phyloP scores from a whole-genome alignment of 164 flowering plant genomes.

The Paratinospora sagittata region DNA sequence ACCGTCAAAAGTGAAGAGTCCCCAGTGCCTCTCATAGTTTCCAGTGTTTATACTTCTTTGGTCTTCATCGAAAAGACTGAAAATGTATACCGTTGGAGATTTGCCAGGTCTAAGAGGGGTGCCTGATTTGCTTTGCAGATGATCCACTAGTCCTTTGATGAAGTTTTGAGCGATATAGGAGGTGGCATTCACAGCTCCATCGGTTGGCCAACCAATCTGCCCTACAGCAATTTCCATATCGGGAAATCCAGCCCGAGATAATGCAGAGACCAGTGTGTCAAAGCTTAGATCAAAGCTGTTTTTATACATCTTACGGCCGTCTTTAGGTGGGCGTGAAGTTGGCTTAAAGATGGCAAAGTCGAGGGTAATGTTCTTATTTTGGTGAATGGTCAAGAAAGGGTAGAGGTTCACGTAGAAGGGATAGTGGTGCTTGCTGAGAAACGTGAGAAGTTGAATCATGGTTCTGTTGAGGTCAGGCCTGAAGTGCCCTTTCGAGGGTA shows the following conservation, averaged over 20 bases:
- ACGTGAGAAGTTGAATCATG: constrained; percentile 66
- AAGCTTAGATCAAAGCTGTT: constrained; percentile 63
- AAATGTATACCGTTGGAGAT: constrained; percentile 52
- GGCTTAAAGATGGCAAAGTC: constrained; percentile 55
- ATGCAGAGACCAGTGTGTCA: constrained; percentile 56
- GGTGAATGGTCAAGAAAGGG: constrained; percentile 55
- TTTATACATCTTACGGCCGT: constrained; percentile 49
- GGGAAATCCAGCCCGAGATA: constrained; percentile 53
- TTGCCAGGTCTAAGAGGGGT: constrained; percentile 59
- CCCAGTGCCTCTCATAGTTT: constrained; percentile 81
- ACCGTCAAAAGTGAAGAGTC: constrained; percentile 87
- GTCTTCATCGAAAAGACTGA: constrained; percentile 75
- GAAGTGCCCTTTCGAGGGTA: constrained; percentile 69
- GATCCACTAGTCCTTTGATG: constrained; percentile 54
- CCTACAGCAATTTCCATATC: constrained; percentile 54
- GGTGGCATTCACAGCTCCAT: constrained; percentile 70
- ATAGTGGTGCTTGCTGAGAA: constrained; percentile 55
- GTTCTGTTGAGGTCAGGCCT: constrained; percentile 76
- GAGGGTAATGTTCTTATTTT: constrained; percentile 60
- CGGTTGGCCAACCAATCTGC: constrained; percentile 93
- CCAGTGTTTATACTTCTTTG: constrained; percentile 49
- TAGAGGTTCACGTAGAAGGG: constrained; percentile 71
- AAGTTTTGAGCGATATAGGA: constrained; percentile 53
- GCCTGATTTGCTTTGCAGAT: constrained; percentile 53
- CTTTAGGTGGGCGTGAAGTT: constrained; percentile 45